Base-by-base conservation (phyloP, 169 alveolate genomes). In the Plasmodium gaboni region DNA sequence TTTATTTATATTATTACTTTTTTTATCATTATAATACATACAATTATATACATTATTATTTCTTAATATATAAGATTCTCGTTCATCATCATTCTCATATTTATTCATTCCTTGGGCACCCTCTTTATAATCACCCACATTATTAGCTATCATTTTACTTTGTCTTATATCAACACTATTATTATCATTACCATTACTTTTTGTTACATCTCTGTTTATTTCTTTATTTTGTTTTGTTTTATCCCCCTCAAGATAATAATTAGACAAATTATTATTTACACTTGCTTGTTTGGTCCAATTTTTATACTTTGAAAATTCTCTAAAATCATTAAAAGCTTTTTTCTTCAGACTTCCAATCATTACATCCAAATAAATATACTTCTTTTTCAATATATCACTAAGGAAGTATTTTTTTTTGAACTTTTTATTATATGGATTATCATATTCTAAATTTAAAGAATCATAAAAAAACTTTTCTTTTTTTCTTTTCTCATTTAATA, bases 381-480 rank as follows among this genome's bases (percentile, higher is more conserved):
- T 83, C 38, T 83, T 83, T 28, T 69, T 83, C 17, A 51, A 83
- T 2, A 13, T 19, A 38, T 83, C 83, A 55, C 72, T 83, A 15
- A 83, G 17, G 32, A 83, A 68, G 38, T 42, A 46, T 19, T 67
- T 83, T 17, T 55, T 67, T 44, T 83, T 26, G 69, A 83, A 83
- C 13, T 68, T 68, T 44, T 32, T 63, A 55, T 83, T 67, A 38
- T 67, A 68, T 10, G 42, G 22, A 57, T 53, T 12, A 38, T 48
- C 59, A 44, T 83, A 28, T 13, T 83, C 91, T 46, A 83, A 32
- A 50, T 83, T 59, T 19, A 83, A 48, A 9, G 85, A 83, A 68
- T 83, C 91, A 10, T 38, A 53, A 83, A 83, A 38, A 57, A 28
- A 83, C 67, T 83, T 68, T 68, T 67, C 55, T 53, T 68, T 83